phyloP scores from a whole-genome alignment of 2,329 filamentous ascomycete genomes.

The Westerdykella ornata region DNA sequence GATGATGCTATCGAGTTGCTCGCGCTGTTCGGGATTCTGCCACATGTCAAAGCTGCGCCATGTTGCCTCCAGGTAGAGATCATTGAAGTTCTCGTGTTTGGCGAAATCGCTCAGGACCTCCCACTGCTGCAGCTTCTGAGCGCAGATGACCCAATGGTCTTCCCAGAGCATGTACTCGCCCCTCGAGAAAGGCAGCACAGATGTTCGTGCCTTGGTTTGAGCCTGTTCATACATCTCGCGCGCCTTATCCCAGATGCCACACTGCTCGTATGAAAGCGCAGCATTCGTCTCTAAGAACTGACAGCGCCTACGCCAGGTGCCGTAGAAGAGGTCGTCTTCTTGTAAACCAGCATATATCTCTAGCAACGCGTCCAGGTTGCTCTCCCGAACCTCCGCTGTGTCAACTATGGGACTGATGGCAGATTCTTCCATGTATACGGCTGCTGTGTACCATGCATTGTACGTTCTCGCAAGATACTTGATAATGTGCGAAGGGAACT shows the following conservation, averaged over 20 bases:
- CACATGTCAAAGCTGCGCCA: slow-evolving; percentile 96
- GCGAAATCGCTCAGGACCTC: slow-evolving; percentile 96
- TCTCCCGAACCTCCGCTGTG: slow-evolving; percentile 77
- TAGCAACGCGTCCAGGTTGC: slow-evolving; percentile 90
- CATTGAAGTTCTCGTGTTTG: slow-evolving; percentile 97
- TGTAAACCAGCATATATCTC: slow-evolving; percentile 85
- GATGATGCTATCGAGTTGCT: slow-evolving; percentile 85
- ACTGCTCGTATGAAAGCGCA: slow-evolving; percentile 94
- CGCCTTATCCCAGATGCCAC: slow-evolving; percentile 98
- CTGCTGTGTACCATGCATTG: slow-evolving; percentile 93
- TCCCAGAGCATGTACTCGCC: slow-evolving; percentile 99
- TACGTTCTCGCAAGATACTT: slow-evolving; percentile 93
- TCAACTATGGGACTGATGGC: slow-evolving; percentile 80
- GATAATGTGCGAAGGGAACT: slow-evolving; percentile 89
- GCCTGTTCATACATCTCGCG: slow-evolving; percentile 95
- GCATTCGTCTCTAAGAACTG: slow-evolving; percentile 98
- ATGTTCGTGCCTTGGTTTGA: slow-evolving; percentile 93
- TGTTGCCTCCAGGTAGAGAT: slow-evolving; percentile 86
- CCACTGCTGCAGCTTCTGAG: slow-evolving; percentile 98
- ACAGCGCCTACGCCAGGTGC: slow-evolving; percentile 89
- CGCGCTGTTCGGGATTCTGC: slow-evolving; percentile 76
- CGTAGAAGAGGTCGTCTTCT: slow-evolving; percentile 96
- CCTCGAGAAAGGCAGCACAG: slow-evolving; percentile 91
- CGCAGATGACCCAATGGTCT: slow-evolving; percentile 96
- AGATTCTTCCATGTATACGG: slow-evolving; percentile 82